Conservation (phyloP, 768 basidiomycete genomes). For the Phanerodontia chrysosporium region DNA sequence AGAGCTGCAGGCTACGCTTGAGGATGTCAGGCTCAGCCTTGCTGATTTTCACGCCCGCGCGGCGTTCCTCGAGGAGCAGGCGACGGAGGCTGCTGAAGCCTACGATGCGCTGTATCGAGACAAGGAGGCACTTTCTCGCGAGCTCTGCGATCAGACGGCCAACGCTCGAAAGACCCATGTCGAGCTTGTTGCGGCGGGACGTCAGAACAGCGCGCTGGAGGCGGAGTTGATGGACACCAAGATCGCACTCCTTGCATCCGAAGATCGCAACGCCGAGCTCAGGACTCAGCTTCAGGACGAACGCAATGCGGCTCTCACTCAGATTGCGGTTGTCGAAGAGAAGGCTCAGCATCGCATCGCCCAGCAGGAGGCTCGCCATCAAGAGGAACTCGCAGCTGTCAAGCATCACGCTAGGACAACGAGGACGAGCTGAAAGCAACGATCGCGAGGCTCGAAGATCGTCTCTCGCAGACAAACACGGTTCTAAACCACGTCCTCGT, state of each 20-base stretch:
- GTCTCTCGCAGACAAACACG: background rate
- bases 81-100: background rate
- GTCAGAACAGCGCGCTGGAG: too few relatives aligned
- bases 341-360: background rate
- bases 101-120: background rate
- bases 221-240: background rate
- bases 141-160: background rate
- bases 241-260: background rate
- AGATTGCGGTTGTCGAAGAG: background rate
- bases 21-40: background rate
- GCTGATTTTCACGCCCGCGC: background rate
- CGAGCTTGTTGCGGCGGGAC: too few relatives aligned
- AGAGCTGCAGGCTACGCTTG: background rate
- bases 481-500: background rate
- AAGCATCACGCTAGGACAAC: background rate
- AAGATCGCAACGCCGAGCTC: background rate
- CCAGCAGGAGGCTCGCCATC: background rate
- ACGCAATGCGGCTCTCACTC: background rate
- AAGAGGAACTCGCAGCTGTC: background rate
- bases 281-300: background rate
- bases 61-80: background rate
- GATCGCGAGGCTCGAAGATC: background rate
- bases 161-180: too few relatives aligned
- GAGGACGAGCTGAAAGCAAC: background rate
- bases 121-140: background rate